Evolutionary conservation across 345 rosid genomes (phyloP), one percentile per base, ranked within the genome.

Genomic region (Hypericum perforatum): DNA sequence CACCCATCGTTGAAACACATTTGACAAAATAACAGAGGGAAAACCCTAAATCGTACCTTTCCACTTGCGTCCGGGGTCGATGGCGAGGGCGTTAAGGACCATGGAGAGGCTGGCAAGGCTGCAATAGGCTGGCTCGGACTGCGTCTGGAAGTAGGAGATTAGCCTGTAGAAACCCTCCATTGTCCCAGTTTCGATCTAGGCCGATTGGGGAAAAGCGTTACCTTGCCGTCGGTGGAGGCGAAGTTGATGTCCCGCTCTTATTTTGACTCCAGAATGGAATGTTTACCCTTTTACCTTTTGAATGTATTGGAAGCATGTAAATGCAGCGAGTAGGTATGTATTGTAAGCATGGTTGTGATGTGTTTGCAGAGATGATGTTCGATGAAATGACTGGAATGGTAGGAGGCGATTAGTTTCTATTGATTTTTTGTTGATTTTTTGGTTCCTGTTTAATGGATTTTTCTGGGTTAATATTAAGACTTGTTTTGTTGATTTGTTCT

Each of bases 91-190:
- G 72, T 90, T 90, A 78, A 90, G 55, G 59, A 90, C 89, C 91
- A 90, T 75, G 14, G 95, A 76, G 53, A 90, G 90, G 52, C 80
- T 90, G 29, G 95, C 97, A 59, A 84, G 65, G 16, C 97, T 95
- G 69, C 94, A 90, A 65, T 73, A 86, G 0, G 91, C 94, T 11
- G 97, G 94, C 77, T 90, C 97, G 0, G 95, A 90, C 42, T 90
- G 97, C 0, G 97, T 90, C 68, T 90, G 94, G 38, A 84, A 90
- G 63, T 82, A 70, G 36, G 95, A 86, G 60, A 86, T 79, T 67
- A 90, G 64, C 75, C 67, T 77, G 55, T 76, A 90, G 63, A 86
- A 90, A 9, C 95, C 89, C 72, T 90, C 97, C 95, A 86, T 84
- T 0, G 97, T 86, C 7, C 94, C 95, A 6, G 10, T 45, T 9